Evolutionary conservation across 108 stramenopile species (phyloP), one percentile per base, ranked within the genome.

Genomic region (Pseudonitzschia pungens): DNA sequence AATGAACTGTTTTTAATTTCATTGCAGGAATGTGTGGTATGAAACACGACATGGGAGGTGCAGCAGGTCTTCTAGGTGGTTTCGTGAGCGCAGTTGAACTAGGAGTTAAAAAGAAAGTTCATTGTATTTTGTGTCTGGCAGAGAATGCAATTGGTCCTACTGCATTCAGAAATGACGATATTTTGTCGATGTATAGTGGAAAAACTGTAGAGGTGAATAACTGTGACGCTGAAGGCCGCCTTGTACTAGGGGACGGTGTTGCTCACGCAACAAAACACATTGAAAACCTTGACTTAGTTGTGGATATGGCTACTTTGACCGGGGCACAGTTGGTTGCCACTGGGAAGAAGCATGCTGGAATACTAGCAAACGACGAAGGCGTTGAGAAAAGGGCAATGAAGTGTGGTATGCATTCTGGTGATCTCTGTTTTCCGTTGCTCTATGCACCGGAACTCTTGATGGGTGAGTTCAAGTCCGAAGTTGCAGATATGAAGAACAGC

Each of bases 401-500:
- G 14, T 74, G 75, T 24, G 90, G 93, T 10, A 65, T 82, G 74
- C 32, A 56, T 56, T 76, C 76, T 14, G 95, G 96, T 21, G 96
- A 97, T 73, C 84, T 94, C 29, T 66, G 53, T 22, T 90, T 83
- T 76, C 89, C 94, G 28, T 58, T 97, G 55, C 83, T 90, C 1
- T 97, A 92, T 72, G 72, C 67, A 29, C 94, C 96, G 0, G 93
- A 96, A 69, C 75, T 97, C 27, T 86, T 87, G 67, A 79, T 69
- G 68, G 73, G 69, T 22, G 96, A 97, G 72, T 96, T 95, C 78
- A 80, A 81, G 53, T 90, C 89, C 7, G 69, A 81, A 29, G 87
- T 97, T 8, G 93, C 95, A 22, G 95, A 96, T 69, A 94, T 96
- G 95, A 96, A 94, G 65, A 96, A 96, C 70, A 74, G 75, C n/a